Base-by-base conservation (phyloP, 2,329 filamentous ascomycete species). In the Fonsecaea pedrosoi region DNA sequence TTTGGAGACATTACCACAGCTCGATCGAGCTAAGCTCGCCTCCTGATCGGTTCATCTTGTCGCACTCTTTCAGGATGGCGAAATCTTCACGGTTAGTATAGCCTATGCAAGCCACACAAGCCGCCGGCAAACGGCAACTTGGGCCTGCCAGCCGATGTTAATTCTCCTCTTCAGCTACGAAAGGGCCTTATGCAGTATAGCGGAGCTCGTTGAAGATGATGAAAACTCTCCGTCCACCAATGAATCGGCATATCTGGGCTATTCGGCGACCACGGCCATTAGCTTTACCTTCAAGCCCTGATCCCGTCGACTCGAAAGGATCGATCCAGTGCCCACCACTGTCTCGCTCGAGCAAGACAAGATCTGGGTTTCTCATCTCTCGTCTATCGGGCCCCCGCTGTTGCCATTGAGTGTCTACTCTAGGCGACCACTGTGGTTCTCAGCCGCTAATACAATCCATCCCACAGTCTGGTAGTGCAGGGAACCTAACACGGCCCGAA, bases 281-380 rank as follows among this genome's bases (percentile, higher is more conserved):
- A 53, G 30, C 10, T 32, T 32, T 34, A 50, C 60, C n/a, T 18
- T 10, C 40, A 18, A 34, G 50, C 25, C 60, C 60, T 64, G 55
- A 48, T 32, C 48, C 54, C 21, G 45, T 25, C 45, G 45, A 50
- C 18, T 50, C 45, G 18, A 50, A 50, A 42, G 38, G 66, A 68
- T 68, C 62, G 66, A 64, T 57, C 66, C 42, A 56, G 62, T 62
- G 45, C 59, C 63, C 62, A 34, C 54, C 32, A 53, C 21, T 60
- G 56, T 66, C 62, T 60, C 65, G 50, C 21, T 58, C 55, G 37
- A 55, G 37, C 10, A 35, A 50, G 50, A 42, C 60, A 65, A 69
- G 66, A 69, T 69, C 66, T 69, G 66, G 66, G 56, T 60, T 45
- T 50, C 54, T 53, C 59, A 66, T 69, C 67, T 68, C 66, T 69